phyloP scores from a whole-genome alignment of 257 asterid species.

The Solanum pimpinellifolium region DNA sequence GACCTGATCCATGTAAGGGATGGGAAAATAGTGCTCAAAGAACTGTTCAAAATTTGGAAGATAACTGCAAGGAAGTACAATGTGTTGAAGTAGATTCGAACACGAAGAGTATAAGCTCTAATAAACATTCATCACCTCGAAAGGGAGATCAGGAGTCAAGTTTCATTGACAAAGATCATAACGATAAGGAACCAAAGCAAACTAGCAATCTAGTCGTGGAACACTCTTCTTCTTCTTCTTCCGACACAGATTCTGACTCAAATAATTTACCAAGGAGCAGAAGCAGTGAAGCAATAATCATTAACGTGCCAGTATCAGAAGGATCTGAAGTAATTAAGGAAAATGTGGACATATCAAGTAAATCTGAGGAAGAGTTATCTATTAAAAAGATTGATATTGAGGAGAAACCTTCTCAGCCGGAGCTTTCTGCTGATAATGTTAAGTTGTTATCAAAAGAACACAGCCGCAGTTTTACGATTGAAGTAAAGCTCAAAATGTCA shows the following conservation, averaged over 20 bases:
- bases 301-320: slow-evolving; percentile 12
- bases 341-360: slow-evolving; percentile 5
- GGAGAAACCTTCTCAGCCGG: slow-evolving; percentile 3
- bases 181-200: neutral
- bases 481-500: slow-evolving; percentile 7
- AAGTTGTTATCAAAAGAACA: slow-evolving; percentile 8
- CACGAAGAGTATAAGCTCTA: slow-evolving; percentile 1
- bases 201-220: neutral
- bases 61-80: slow-evolving; percentile 53
- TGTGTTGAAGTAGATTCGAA: slow-evolving; percentile 34
- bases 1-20: slow-evolving; percentile 80
- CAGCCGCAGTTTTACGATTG: neutral
- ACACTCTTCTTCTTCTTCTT: slow-evolving; percentile 15
- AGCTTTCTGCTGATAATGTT: neutral
- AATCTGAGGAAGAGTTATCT: neutral
- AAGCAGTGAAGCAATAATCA: slow-evolving; percentile 29
- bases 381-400: slow-evolving; percentile 1
- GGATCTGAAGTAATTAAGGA: slow-evolving; percentile 10
- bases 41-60: slow-evolving; percentile 22
- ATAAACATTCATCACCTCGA: slow-evolving; percentile 9
- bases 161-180: neutral
- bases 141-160: slow-evolving; percentile 15
- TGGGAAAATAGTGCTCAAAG: slow-evolving; percentile 72
- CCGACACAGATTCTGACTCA: slow-evolving; percentile 17
- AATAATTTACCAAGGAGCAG: slow-evolving; percentile 24